Evolutionary conservation across 2,329 filamentous ascomycete species (phyloP).

Genomic region (Bipolaris sorokiniana): DNA sequence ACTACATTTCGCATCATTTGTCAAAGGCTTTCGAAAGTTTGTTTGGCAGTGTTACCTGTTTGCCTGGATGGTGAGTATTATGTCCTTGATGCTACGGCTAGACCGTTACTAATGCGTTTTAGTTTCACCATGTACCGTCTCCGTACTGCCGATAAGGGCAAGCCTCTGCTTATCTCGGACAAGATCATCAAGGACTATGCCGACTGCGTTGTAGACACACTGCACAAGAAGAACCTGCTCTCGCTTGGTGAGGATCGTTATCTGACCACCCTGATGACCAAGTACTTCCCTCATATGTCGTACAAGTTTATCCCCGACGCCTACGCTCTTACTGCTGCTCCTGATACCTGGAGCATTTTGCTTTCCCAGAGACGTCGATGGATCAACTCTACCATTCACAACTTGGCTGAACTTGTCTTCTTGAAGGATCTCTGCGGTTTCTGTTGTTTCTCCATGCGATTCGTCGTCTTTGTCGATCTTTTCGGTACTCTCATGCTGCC

Average conservation of each 20-base stretch:
- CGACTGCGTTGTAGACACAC: constrained; percentile 86
- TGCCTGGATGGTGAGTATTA: constrained; percentile 89
- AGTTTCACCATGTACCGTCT: constrained; percentile 99
- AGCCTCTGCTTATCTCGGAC: constrained; percentile 91
- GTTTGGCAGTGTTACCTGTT: constrained; percentile 97
- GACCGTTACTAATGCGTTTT: constrained; percentile 23
- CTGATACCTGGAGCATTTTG: constrained; percentile 90
- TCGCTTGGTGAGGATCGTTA: constrained; percentile 97
- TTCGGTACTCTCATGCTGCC: constrained; percentile 91
- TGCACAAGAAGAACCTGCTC: constrained; percentile 93
- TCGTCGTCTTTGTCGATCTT: constrained; percentile 93
- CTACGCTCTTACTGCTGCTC: constrained; percentile 90
- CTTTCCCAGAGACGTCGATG: constrained; percentile 97
- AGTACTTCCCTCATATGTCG: constrained; percentile 92
- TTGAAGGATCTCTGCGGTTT: constrained; percentile 96
- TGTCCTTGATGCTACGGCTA: neutral
- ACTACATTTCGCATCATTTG: constrained; percentile 97
- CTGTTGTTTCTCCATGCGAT: constrained; percentile 98
- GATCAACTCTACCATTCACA: constrained; percentile 99
- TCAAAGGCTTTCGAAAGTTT: constrained; percentile 97
- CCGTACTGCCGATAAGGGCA: constrained; percentile 89
- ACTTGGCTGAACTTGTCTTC: constrained; percentile 86
- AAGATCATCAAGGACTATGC: constrained; percentile 86
- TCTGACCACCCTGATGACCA: constrained; percentile 96
- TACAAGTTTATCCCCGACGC: constrained; percentile 97